Conservation (phyloP, 257 asterid species). For the Galeopsis tetrahit region DNA sequence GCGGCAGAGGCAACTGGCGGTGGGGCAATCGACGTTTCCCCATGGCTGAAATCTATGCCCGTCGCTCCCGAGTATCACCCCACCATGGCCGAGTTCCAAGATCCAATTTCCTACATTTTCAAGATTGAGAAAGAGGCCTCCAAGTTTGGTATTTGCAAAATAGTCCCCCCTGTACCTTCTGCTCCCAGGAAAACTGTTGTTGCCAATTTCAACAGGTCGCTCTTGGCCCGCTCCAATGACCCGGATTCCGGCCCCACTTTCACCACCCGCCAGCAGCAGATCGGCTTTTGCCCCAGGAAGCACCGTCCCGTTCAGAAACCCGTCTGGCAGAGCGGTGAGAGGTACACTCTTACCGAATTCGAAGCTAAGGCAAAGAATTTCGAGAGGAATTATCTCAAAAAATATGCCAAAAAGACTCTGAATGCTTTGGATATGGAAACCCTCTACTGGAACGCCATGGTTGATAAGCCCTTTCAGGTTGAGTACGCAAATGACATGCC, state of each 20-base stretch:
- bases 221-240: slow-evolving; percentile 64
- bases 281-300: slow-evolving; percentile 94
- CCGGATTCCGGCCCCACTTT: slow-evolving; percentile 64
- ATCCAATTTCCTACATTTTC: slow-evolving; percentile 98
- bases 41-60: slow-evolving; percentile 93
- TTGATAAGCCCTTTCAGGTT: slow-evolving; percentile 89
- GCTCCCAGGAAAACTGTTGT: slow-evolving; percentile 64
- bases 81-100: slow-evolving; percentile 86
- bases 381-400: slow-evolving; percentile 77
- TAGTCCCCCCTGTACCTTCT: slow-evolving; percentile 86
- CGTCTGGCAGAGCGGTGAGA: slow-evolving; percentile 98
- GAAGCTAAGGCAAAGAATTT: slow-evolving; percentile 83
- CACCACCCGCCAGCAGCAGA: slow-evolving; percentile 98
- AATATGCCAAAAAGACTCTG: slow-evolving; percentile 53
- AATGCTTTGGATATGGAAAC: slow-evolving; percentile 74
- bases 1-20: slow-evolving; percentile 64
- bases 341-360: slow-evolving; percentile 67
- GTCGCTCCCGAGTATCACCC: slow-evolving; percentile 98
- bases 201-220: slow-evolving; percentile 78
- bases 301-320: slow-evolving; percentile 95
- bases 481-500: slow-evolving; percentile 99
- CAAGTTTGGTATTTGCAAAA: slow-evolving; percentile 90
- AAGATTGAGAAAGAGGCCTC: slow-evolving; percentile 98
- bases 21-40: slow-evolving; percentile 70
- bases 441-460: slow-evolving; percentile 92